Evolutionary conservation across 2,329 filamentous ascomycete species (phyloP).

Genomic region (Hawksworthiomyces lignivorus): DNA sequence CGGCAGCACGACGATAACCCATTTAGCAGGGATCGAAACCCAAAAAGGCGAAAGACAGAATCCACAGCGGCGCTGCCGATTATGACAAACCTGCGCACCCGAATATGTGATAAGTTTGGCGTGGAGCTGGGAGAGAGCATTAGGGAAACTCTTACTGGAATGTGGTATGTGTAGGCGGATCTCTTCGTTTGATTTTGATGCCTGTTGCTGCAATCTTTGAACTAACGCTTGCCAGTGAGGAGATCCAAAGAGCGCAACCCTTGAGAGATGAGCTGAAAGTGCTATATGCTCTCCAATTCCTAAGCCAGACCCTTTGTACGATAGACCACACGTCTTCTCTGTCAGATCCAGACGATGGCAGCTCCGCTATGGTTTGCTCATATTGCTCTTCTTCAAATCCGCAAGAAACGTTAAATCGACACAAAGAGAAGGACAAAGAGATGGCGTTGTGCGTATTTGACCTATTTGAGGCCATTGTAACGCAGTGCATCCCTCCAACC

Average conservation of each 20-base stretch:
- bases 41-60: conserved; percentile 12
- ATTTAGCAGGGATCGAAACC: conserved; percentile 6
- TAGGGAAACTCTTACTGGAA: conserved; percentile 2
- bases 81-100: not conserved
- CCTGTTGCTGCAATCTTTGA: no score
- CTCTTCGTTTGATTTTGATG: not conserved
- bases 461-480: not conserved
- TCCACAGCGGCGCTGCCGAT: not conserved
- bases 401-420: not conserved
- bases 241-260: not conserved
- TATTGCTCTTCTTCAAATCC: conserved; percentile 6
- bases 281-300: conserved; percentile 2
- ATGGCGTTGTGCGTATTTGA: not conserved
- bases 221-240: no score
- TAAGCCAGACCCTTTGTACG: conserved; percentile 10
- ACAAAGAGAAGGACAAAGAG: conserved; percentile 3
- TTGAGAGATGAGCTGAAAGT: conserved; percentile 1
- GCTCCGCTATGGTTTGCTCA: conserved; percentile 6
- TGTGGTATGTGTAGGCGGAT: conserved; percentile 6
- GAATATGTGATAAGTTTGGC: conserved; percentile 7
- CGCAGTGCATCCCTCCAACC: not conserved
- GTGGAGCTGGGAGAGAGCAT: conserved; percentile 2
- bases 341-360: conserved; percentile 4
- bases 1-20: conserved; percentile 8
- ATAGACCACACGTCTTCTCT: conserved; percentile 5